phyloP scores from a whole-genome alignment of 2,329 filamentous ascomycete species.

The Penicillium sp. region DNA sequence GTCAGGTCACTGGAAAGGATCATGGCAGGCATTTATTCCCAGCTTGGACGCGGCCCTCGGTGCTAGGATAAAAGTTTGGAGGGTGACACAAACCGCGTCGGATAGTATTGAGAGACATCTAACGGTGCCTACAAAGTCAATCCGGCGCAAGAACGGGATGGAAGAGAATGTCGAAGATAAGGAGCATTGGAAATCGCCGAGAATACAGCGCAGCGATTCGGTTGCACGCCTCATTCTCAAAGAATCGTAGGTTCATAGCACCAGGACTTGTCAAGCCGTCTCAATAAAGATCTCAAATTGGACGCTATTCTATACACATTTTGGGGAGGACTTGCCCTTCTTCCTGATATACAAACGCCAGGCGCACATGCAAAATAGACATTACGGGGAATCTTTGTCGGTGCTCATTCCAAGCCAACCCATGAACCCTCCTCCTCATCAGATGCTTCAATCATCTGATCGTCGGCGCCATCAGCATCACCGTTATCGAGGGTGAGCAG shows the following conservation, averaged over 20 bases:
- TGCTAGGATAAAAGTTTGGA: slow-evolving; percentile 4
- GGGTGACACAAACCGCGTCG: slow-evolving; percentile 13
- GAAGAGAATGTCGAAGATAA: neutral
- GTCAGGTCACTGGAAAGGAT: neutral
- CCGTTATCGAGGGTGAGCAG: slow-evolving; percentile 27
- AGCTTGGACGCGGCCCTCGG: neutral
- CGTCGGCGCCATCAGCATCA: slow-evolving; percentile 22
- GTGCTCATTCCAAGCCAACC: slow-evolving; percentile 48
- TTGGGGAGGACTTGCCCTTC: slow-evolving; percentile 8
- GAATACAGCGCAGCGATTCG: no score
- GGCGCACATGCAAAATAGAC: slow-evolving; percentile 26
- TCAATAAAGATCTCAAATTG: neutral
- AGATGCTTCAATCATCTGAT: slow-evolving; percentile 27
- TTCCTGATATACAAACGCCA: slow-evolving; percentile 18
- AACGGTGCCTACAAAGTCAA: neutral
- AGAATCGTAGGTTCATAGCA: neutral
- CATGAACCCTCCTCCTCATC: slow-evolving; percentile 48
- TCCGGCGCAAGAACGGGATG: neutral
- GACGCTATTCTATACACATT: slow-evolving; percentile 13
- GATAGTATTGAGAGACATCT: slow-evolving; percentile 11
- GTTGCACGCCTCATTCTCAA: slow-evolving; percentile 1
- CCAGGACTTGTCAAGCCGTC: neutral
- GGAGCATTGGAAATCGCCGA: neutral
- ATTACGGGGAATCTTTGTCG: slow-evolving; percentile 11
- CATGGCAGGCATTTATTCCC: neutral